phyloP scores from a whole-genome alignment of 2,329 filamentous ascomycete species.

The Penicillium sp. region DNA sequence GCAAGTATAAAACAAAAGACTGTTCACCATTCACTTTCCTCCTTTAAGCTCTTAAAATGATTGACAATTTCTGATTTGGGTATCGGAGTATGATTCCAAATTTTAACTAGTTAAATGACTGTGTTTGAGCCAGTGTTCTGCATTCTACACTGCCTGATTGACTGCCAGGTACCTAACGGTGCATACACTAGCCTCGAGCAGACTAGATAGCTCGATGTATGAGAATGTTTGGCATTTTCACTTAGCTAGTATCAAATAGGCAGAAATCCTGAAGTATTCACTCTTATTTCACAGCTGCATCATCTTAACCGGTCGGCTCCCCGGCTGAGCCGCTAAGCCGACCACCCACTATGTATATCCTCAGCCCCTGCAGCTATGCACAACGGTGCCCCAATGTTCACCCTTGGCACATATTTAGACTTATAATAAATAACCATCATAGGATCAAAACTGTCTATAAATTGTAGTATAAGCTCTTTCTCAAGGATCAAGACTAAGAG shows the following conservation, averaged over 20 bases:
- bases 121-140: neutral
- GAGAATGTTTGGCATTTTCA: neutral
- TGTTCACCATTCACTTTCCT: neutral
- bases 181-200: neutral
- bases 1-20: neutral
- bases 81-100: neutral
- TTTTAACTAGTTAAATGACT: neutral
- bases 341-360: neutral
- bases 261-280: neutral
- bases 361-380: neutral
- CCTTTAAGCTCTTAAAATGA: neutral
- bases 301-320: neutral
- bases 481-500: neutral
- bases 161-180: neutral
- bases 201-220: neutral
- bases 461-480: too few relatives aligned
- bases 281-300: neutral
- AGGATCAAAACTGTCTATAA: too few relatives aligned
- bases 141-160: neutral
- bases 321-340: neutral
- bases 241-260: neutral
- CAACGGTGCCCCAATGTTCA: neutral
- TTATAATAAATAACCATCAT: neutral
- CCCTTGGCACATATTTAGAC: neutral
- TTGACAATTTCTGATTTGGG: neutral